Evolutionary conservation across 495 filamentous ascomycete species (phyloP).

Genomic region (Achaetomiella virescens): DNA sequence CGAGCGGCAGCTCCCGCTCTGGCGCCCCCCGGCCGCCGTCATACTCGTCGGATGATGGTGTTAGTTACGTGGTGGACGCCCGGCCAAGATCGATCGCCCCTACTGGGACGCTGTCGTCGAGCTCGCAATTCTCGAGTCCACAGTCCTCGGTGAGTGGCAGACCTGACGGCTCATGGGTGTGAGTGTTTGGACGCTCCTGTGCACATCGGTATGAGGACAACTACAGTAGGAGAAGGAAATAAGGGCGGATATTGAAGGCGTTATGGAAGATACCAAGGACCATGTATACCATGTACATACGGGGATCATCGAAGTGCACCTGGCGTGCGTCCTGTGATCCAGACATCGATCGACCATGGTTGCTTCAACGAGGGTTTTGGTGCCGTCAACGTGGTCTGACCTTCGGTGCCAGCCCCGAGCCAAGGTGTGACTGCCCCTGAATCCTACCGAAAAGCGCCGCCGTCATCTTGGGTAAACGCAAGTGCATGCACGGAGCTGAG

Average conservation of each 20-base stretch:
- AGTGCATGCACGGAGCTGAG: constrained; percentile 11
- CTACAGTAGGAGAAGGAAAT: background rate
- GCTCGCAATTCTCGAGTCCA: constrained; percentile 5
- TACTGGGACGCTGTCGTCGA: background rate
- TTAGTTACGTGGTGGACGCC: constrained; percentile 61
- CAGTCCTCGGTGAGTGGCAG: constrained; percentile 41
- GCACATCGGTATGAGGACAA: too few relatives aligned
- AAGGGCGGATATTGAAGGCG: background rate
- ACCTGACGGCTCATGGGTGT: constrained; percentile 19
- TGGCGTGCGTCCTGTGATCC: too few relatives aligned
- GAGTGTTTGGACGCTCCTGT: too few relatives aligned
- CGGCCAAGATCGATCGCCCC: constrained; percentile 49
- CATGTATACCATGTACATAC: too few relatives aligned
- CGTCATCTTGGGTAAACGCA: constrained; percentile 6
- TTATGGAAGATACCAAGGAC: too few relatives aligned
- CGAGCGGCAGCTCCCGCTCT: constrained; percentile 6
- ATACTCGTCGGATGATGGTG: constrained; percentile 65
- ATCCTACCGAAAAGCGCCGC: background rate
- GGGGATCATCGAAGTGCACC: too few relatives aligned
- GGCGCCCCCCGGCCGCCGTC: constrained; percentile 54
- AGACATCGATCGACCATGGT: too few relatives aligned
- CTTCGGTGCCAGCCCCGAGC: background rate
- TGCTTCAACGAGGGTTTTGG: too few relatives aligned
- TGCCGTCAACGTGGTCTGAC: background rate
- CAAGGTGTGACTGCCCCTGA: background rate